Evolutionary conservation across 1,284 basidiomycete genomes (phyloP).

Genomic region (Ganoderma leucocontextum): DNA sequence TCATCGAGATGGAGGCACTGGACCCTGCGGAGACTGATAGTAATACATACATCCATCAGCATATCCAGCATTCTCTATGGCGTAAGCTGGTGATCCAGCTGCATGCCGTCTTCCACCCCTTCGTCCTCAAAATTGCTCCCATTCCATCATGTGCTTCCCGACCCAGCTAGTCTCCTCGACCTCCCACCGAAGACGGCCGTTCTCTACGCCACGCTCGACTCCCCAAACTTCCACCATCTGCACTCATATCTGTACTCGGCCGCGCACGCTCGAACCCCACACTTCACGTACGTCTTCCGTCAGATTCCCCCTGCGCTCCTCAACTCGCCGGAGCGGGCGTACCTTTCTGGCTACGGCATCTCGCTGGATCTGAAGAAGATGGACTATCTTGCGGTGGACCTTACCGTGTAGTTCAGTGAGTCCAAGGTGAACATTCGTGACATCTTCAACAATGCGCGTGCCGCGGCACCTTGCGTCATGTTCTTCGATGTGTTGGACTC

Average conservation of each 20-base stretch:
- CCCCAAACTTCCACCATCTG: constrained; percentile 68
- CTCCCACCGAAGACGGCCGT: constrained; percentile 68
- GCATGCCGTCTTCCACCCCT: constrained; percentile 33
- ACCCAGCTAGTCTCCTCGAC: constrained; percentile 48
- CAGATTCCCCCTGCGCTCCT: constrained; percentile 54
- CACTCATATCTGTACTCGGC: constrained; percentile 69
- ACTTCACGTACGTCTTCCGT: constrained; percentile 80
- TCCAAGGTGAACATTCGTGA: constrained; percentile 99
- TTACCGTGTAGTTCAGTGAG: constrained; percentile 99
- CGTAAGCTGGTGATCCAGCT: neutral
- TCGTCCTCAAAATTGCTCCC: no score
- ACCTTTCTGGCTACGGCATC: constrained; percentile 90
- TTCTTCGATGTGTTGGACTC: constrained; percentile 99
- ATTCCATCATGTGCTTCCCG: constrained; percentile 75
- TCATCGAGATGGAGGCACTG: constrained; percentile 65
- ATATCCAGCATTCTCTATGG: neutral
- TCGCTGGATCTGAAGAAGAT: constrained; percentile 95
- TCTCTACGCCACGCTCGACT: constrained; percentile 72
- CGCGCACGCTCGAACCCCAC: constrained; percentile 51
- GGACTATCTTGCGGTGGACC: constrained; percentile 94
- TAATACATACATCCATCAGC: constrained; percentile 36
- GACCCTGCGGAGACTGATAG: constrained; percentile 45
- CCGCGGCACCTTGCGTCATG: constrained; percentile 99
- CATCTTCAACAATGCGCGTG: constrained; percentile 99
- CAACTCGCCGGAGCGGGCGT: constrained; percentile 43